Percentiles rank a stretch among this genome's conserved stretches.
phyloP scores from a whole-genome alignment of 768 basidiomycete species.

The Boletus reticulatus region DNA sequence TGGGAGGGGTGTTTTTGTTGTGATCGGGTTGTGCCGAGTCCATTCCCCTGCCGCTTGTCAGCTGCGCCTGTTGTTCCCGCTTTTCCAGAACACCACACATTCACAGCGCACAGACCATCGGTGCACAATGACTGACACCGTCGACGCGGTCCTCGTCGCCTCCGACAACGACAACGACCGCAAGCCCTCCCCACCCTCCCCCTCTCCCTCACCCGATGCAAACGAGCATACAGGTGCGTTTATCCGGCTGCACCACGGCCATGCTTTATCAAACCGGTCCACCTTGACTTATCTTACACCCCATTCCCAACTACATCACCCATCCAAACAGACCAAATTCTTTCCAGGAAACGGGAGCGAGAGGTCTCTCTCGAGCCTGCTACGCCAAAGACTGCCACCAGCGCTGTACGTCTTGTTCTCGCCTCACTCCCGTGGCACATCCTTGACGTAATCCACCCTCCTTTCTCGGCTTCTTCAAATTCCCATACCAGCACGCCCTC shows the following conservation, averaged over 20 bases:
- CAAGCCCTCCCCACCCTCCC: slow-evolving; percentile 25
- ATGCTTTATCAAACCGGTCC: slow-evolving; percentile 25
- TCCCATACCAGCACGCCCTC: slow-evolving; percentile 28
- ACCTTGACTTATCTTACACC: slow-evolving; percentile 22
- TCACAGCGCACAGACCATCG: slow-evolving; percentile 32
- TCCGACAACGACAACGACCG: slow-evolving; percentile 14
- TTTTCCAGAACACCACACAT: slow-evolving; percentile 22
- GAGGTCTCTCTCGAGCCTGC: slow-evolving; percentile 75
- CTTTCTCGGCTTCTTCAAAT: slow-evolving; percentile 7
- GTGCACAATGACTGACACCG: slow-evolving; percentile 27
- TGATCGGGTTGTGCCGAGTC: slow-evolving; percentile 34
- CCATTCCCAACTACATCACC: slow-evolving; percentile 18
- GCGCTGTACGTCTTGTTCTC: slow-evolving; percentile 33
- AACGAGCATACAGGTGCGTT: slow-evolving; percentile 42
- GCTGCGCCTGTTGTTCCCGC: slow-evolving; percentile 33
- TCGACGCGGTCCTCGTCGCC: slow-evolving; percentile 15
- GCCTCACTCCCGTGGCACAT: slow-evolving; percentile 10
- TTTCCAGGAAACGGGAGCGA: slow-evolving; percentile 71
- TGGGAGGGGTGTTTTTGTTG: slow-evolving; percentile 18
- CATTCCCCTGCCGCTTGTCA: slow-evolving; percentile 31
- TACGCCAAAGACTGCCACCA: slow-evolving; percentile 41
- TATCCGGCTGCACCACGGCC: slow-evolving; percentile 21
- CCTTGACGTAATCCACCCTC: slow-evolving; percentile 31
- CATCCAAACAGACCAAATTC: slow-evolving; percentile 37
- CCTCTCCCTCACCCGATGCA: slow-evolving; percentile 46